Conservation (phyloP, 2,329 filamentous ascomycete species). For the Aspergillus sp. region DNA sequence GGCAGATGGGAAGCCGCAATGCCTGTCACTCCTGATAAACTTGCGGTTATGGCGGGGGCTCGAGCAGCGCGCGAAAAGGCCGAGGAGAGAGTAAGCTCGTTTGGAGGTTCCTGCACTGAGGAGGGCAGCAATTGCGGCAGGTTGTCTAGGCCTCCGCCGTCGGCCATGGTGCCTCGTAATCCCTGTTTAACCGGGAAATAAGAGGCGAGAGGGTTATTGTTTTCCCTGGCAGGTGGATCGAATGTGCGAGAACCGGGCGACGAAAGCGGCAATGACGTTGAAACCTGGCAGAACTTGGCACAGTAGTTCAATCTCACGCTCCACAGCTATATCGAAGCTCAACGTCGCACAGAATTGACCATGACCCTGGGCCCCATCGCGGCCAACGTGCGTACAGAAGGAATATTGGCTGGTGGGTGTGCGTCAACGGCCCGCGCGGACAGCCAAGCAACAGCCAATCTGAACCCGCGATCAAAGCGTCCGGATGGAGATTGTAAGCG, state of each 20-base stretch:
- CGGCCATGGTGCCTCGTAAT: neutral
- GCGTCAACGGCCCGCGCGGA: neutral
- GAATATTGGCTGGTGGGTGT: neutral
- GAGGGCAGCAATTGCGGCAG: neutral
- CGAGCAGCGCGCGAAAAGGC: conserved; percentile 1
- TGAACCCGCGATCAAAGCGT: neutral
- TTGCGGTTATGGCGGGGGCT: conserved; percentile 15
- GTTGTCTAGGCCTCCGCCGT: neutral
- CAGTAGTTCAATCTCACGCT: neutral
- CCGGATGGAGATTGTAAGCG: neutral
- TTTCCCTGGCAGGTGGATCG: neutral
- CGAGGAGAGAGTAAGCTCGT: conserved; percentile 3
- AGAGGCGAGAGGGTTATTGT: neutral
- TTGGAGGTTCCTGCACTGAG: neutral
- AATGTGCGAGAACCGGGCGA: neutral
- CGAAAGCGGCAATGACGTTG: neutral
- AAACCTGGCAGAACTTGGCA: neutral
- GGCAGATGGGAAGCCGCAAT: conserved; percentile 11
- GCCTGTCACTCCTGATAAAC: conserved; percentile 11
- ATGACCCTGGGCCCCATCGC: neutral
- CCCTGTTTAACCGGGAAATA: neutral
- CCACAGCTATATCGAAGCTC: neutral
- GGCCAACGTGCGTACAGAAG: neutral
- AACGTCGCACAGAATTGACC: neutral
- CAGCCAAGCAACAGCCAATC: neutral